Evolutionary conservation across 345 rosid genomes (phyloP).

Genomic region (Cochlearia excelsa): DNA sequence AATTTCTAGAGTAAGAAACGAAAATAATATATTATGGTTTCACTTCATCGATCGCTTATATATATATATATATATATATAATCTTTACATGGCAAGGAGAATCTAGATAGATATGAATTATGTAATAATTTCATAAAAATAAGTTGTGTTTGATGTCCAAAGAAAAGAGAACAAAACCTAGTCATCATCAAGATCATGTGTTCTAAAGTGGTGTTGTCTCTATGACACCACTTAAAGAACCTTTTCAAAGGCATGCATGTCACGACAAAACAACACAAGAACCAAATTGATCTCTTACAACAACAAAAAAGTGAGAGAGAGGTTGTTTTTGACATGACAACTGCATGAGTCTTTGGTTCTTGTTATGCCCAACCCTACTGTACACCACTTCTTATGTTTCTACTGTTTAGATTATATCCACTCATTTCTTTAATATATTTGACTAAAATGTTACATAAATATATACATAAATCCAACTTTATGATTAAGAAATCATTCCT

Average conservation of each 20-base stretch:
- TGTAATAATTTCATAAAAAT: slow-evolving; percentile 6
- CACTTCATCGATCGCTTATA: neutral
- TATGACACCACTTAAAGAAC: slow-evolving; percentile 15
- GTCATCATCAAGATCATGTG: slow-evolving; percentile 36
- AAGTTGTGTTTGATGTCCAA: slow-evolving; percentile 34
- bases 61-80: neutral
- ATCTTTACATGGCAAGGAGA: neutral
- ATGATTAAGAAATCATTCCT: slow-evolving; percentile 6
- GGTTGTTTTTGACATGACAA: slow-evolving; percentile 24
- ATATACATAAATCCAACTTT: neutral
- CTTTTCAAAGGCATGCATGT: slow-evolving; percentile 34
- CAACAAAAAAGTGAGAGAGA: slow-evolving; percentile 19
- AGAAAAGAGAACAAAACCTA: slow-evolving; percentile 37
- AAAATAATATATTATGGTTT: neutral
- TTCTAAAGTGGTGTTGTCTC: slow-evolving; percentile 33
- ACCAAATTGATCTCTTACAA: neutral
- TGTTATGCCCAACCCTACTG: slow-evolving; percentile 25
- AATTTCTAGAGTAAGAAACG: too few species aligned
- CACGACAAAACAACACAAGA: slow-evolving; percentile 25
- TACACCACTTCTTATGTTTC: slow-evolving; percentile 27
- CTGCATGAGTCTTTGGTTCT: slow-evolving; percentile 31
- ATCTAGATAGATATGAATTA: slow-evolving; percentile 15
- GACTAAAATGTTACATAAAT: neutral
- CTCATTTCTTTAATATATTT: neutral
- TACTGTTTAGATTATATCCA: slow-evolving; percentile 15